Evolutionary conservation across 257 asterid genomes (phyloP).

Genomic region (Solanum tacnaense): DNA sequence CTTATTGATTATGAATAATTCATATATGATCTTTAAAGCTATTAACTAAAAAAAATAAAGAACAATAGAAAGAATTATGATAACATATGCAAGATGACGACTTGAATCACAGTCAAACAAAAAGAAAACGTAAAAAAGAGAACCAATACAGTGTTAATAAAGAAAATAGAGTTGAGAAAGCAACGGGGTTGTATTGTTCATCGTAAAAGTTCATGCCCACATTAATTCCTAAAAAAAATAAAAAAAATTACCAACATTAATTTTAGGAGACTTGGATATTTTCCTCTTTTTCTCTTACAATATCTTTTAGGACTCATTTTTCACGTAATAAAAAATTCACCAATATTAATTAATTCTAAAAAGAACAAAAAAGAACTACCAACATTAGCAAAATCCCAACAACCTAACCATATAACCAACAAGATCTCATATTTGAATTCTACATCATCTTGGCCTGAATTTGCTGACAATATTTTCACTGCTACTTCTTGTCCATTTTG

Average conservation of each 20-base stretch:
- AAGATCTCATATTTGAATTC: not conserved
- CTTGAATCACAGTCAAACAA: not conserved
- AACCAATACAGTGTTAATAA: not conserved
- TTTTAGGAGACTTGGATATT: not conserved
- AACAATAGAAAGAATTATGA: not conserved
- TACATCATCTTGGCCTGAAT: slow-evolving; percentile 2
- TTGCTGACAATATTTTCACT: slow-evolving; percentile 10
- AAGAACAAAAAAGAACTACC: too few relatives aligned
- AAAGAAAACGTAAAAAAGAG: not conserved
- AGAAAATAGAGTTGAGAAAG: not conserved
- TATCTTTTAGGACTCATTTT: too few relatives aligned
- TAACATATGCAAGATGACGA: not conserved
- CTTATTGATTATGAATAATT: not conserved
- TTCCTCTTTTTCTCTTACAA: too few relatives aligned
- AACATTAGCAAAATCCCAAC: too few relatives aligned
- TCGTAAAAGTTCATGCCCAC: not conserved
- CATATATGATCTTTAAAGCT: not conserved
- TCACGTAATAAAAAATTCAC: too few relatives aligned
- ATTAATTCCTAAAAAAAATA: not conserved
- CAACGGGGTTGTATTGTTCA: not conserved
- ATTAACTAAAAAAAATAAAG: not conserved
- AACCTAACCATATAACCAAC: not conserved
- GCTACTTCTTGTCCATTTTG: slow-evolving; percentile 2
- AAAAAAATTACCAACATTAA: not conserved
- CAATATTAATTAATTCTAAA: too few relatives aligned